phyloP scores from a whole-genome alignment of 441 rosid species.

The Euphorbia celastroides region DNA sequence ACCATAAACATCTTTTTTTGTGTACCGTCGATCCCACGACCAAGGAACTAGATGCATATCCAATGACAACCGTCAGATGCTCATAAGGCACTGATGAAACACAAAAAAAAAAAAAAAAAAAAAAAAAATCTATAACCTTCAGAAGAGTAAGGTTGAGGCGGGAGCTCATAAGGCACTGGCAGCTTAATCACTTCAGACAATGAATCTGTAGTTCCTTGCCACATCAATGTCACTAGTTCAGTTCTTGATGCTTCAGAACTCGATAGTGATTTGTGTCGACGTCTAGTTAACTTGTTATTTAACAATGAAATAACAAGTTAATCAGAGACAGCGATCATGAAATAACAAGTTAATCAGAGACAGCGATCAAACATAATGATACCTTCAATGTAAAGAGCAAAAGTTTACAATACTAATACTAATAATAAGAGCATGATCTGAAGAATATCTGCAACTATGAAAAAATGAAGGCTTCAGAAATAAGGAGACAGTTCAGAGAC shows the following conservation, averaged over 20 bases:
- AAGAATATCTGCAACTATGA: too few relatives aligned
- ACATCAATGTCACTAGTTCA: conserved; percentile 58
- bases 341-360: too few relatives aligned
- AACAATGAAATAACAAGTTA: too few relatives aligned
- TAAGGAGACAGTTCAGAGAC: too few relatives aligned
- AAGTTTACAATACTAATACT: too few relatives aligned
- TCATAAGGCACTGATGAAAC: background rate
- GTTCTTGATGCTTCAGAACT: conserved; percentile 27
- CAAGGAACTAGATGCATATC: conserved; percentile 70
- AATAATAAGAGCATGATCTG: too few relatives aligned
- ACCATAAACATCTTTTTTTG: conserved; percentile 77
- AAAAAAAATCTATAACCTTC: conserved; percentile 43
- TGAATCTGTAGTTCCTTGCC: conserved; percentile 41
- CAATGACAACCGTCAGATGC: conserved; percentile 10
- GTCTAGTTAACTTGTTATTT: too few relatives aligned
- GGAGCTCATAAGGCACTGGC: conserved; percentile 83
- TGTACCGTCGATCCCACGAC: conserved; percentile 86
- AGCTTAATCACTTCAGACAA: conserved; percentile 44
- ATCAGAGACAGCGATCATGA: too few relatives aligned
- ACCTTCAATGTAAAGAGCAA: too few relatives aligned
- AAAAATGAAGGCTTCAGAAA: too few relatives aligned
- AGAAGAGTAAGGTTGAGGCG: conserved; percentile 61
- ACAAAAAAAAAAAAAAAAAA: too few relatives aligned
- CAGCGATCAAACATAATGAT: too few relatives aligned
- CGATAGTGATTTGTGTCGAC: conserved; percentile 6